These are phyloP conservation scores for Vigna angularis DNA, from an alignment of 306 rosid genomes.

Conservation along the genomic window DNA sequence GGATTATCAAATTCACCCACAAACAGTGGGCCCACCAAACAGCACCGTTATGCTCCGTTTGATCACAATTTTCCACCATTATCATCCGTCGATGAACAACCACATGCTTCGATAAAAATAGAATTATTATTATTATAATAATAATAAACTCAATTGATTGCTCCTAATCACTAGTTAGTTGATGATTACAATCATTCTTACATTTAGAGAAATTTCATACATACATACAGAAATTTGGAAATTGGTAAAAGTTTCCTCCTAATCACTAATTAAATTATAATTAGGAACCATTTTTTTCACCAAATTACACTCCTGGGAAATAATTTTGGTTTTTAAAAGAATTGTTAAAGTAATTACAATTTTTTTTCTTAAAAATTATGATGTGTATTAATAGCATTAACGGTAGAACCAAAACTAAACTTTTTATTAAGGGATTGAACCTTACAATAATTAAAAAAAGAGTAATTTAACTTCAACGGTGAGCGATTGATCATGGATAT, in stretches of 20 bases:
- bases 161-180: background rate
- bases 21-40: conserved; percentile 40
- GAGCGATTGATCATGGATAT: background rate
- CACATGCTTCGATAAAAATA: background rate
- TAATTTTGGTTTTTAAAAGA: too few relatives aligned
- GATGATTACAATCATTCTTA: background rate
- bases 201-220: too few relatives aligned
- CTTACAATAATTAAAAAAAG: background rate
- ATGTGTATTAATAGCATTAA: too few relatives aligned
- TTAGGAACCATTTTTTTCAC: too few relatives aligned
- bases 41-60: background rate
- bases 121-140: background rate
- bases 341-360: too few relatives aligned
- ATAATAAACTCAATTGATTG: background rate
- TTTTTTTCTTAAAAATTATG: too few relatives aligned
- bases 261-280: too few relatives aligned
- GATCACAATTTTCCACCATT: background rate
- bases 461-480: background rate
- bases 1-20: conserved; percentile 2
- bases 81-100: conserved; percentile 6
- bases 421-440: background rate
- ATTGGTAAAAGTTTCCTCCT: too few relatives aligned
- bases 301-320: background rate
- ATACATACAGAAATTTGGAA: too few relatives aligned
- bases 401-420: background rate